Conservation (phyloP, 305 asterid species). For the Fraxinus baroniana region DNA sequence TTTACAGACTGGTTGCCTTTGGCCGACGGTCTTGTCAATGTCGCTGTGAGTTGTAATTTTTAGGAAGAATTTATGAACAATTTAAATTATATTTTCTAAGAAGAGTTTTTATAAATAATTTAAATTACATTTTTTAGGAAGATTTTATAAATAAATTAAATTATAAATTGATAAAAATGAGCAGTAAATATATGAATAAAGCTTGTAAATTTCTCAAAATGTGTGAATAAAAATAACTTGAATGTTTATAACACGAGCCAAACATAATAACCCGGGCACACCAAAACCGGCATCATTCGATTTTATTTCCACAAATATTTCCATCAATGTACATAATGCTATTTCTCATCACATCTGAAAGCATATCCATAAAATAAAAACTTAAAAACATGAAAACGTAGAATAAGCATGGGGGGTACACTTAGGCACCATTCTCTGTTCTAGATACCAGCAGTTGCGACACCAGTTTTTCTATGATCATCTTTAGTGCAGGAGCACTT, state of each 20-base stretch:
- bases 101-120: background rate
- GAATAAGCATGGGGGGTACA: constrained; percentile 22
- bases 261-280: background rate
- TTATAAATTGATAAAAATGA: background rate
- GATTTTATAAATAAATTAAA: background rate
- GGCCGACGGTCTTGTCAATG: background rate
- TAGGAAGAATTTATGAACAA: background rate
- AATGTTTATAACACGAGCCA: background rate
- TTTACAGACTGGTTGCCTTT: background rate
- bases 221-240: background rate
- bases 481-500: constrained; percentile 63
- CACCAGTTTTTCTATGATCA: constrained; percentile 54
- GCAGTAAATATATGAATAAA: no score
- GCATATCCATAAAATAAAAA: background rate
- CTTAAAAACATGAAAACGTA: background rate
- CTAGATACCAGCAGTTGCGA: constrained; percentile 33
- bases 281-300: background rate
- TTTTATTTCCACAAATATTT: background rate
- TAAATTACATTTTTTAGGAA: background rate
- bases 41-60: background rate
- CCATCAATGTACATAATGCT: background rate
- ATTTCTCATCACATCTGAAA: background rate
- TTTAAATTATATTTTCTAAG: background rate
- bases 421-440: constrained; percentile 35
- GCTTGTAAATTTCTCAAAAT: background rate